Base-by-base conservation (phyloP, 225 moss, liverwort and hornwort genomes). In the Ulota crispa region DNA sequence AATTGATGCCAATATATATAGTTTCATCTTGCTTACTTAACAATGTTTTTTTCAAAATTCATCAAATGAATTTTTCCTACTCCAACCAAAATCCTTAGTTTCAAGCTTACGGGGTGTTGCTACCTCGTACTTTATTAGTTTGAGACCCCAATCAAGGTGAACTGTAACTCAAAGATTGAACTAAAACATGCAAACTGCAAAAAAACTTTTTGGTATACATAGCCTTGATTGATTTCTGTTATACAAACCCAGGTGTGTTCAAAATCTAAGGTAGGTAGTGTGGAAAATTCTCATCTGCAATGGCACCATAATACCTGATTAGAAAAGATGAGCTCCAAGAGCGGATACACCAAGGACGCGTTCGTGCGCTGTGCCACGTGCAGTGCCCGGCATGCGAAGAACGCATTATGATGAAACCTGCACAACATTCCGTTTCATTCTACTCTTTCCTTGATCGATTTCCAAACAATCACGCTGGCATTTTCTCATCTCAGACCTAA, bases 331-430 rank as follows among this genome's bases (percentile, higher is more conserved):
- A 87, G 92, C 71, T 99, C 94, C 82, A 99, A 77, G 31, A 99
- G 85, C 16, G 88, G 85, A 39, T 83, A 88, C 42, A 85, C 75
- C 9, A 87, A 74, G 3, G 83, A 88, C 0, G 85, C 70, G 62
- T 88, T 88, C 61, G 72, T 68, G 24, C 2, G 24, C 62, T 75
- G 82, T 12, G 88, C 88, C 45, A 88, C 62, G 68, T 88, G 88
- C 56, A 88, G 84, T 64, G 84, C 87, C 89, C 99, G 86, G 27
- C 83, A 52, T 67, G 96, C 86, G 57, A 94, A 91, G 80, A 89
- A 99, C 20, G 99, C 89, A 80, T 99, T 99, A 72, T 93, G 96
- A 84, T 99, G 99, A 66, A 99, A 99, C 85, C 98, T 99, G 93
- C 42, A 42, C 53, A 64, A 69, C 54, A 41, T 39, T 53, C 72